Evolutionary conservation across 2,329 filamentous ascomycete genomes (phyloP), one percentile per base, ranked within the genome.

Genomic region (Trichoderma sp.): DNA sequence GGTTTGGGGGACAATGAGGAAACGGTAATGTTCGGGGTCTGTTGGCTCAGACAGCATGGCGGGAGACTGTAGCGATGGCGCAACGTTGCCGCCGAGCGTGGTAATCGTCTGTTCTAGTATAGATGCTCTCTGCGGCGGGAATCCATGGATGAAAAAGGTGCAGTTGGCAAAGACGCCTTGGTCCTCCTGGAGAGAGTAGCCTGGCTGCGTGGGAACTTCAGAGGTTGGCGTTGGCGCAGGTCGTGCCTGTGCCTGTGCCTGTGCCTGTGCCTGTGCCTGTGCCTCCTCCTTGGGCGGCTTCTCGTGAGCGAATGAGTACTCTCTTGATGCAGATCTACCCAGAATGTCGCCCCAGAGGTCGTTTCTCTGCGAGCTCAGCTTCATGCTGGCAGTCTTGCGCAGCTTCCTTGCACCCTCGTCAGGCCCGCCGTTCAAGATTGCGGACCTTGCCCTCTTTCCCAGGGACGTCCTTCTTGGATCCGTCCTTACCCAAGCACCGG

Each of bases 321-420:
- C 78, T 55, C 76, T 76, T 1, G 79, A 79, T 14, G 74, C 76
- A 26, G 79, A 74, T 77, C 67, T 73, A 11, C 89, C 89, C 28
- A 96, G 86, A 69, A 99, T 96, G 74, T 96, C 93, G 5, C 91
- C 91, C 95, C 95, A 98, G n/a, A 98, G 85, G 32, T 88, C 89
- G 74, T 94, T 89, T 73, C 90, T 91, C 75, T 97, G 94, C 60
- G 86, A 91, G 69, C 86, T 90, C 37, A 98, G 82, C 77, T 93
- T 95, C 76, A 91, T 89, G 78, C 94, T 97, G 26, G 94, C 92
- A 6, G 92, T 94, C 75, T 94, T 91, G 73, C 96, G 89, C 72
- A 99, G 81, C 81, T 97, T 98, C 72, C 94, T 87, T 71, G 88
- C 88, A 5, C 91, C 89, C 10, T 86, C 85, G 51, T 89, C 86